Evolutionary conservation across 805 yeast species (phyloP), one percentile per base, ranked within the genome.

Genomic region (Ogataea corticis): DNA sequence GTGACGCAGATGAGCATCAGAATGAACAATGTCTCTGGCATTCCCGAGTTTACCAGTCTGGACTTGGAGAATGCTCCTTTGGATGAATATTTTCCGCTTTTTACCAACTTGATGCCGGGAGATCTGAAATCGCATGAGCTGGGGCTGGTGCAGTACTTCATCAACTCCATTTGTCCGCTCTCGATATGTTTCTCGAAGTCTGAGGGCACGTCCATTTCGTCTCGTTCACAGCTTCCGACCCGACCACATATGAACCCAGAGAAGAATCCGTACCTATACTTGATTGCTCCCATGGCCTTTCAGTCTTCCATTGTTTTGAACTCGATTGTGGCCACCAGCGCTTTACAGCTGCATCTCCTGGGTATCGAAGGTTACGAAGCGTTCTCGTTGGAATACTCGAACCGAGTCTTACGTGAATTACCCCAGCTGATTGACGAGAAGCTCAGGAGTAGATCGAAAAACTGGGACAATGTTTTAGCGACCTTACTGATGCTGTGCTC

Each of bases 381-480:
- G 2, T 34, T 66, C 11, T 63, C 72, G 0, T 51, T 53, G 6
- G 41, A 29, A 2, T 69, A 69, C 46, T 51, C 63, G 5, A 45
- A 44, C 4, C 55, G 59, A 14, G 69, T 68, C 3, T 46, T 70
- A 3, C 44, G 52, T 6, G 63, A 63, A 32, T 53, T 71, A 5
- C 67, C 73, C 0, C 45, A 50, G 18, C 42, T 64, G 7, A 67
- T 71, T 7, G 57, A 54, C 18, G 35, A 55, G 5, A 68, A 65
- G 38, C 57, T 52, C 34, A 31, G 15, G 5, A 51, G 48, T 1
- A 46, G 58, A 2, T 56, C 57, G 14, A 38, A 34, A 11, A 61
- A 64, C 31, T 70, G 75, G 73, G 75, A 70, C 48, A 73, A 69
- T 32, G 65, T 69, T 7, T 57, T 71, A 33, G 71, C 71, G 1